phyloP scores from a whole-genome alignment of 1,284 basidiomycete genomes.

The Ceratobasidium sp. region DNA sequence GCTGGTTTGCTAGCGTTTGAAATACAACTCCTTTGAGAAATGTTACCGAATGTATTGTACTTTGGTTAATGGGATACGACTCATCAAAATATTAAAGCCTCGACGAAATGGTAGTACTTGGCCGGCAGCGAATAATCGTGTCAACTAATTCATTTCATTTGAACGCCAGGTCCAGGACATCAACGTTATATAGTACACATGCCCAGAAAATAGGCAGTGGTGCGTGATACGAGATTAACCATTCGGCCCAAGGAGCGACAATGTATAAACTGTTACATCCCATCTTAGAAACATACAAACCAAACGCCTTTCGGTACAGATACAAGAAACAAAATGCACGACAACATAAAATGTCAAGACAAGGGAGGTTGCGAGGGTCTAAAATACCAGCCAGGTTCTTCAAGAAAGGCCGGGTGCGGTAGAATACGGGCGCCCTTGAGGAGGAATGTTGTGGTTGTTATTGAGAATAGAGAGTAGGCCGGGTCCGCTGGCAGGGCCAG shows the following conservation, averaged over 20 bases:
- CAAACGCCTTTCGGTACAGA: constrained; percentile 35
- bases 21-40: too few species aligned
- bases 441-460: constrained; percentile 7
- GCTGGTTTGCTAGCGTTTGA: too few species aligned
- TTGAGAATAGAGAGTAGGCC: constrained; percentile 18
- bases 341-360: constrained; percentile 30
- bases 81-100: neutral
- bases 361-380: neutral
- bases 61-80: neutral
- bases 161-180: neutral
- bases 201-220: neutral
- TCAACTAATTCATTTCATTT: constrained; percentile 12
- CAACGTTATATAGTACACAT: constrained; percentile 28
- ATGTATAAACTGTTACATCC: constrained; percentile 34
- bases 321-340: constrained; percentile 36
- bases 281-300: constrained; percentile 34
- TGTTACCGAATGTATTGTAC: too few species aligned
- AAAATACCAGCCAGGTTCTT: neutral
- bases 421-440: constrained; percentile 20
- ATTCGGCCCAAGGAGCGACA: constrained; percentile 34
- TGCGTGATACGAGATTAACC: constrained; percentile 14
- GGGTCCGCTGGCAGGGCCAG: too few species aligned
- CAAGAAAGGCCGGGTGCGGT: constrained; percentile 27
- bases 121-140: too few species aligned
- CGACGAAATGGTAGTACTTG: too few species aligned